phyloP scores from a whole-genome alignment of 148 eudicot species.

The Nepenthes gracilis region DNA sequence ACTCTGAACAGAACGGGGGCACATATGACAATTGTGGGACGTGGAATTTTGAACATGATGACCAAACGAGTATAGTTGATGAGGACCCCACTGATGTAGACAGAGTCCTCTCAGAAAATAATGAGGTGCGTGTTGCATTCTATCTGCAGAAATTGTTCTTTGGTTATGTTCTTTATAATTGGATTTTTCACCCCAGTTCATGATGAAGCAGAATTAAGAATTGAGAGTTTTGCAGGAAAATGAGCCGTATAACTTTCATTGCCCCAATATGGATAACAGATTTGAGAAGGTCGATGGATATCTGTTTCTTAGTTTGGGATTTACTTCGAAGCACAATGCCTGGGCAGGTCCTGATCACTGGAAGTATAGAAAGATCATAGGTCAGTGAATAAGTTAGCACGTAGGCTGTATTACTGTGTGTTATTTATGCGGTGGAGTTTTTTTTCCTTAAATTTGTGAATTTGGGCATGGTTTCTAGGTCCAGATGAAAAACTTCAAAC shows the following conservation, averaged over 20 bases:
- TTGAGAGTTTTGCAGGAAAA: conserved; percentile 32
- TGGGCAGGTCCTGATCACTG: conserved; percentile 99
- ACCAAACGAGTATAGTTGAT: conserved; percentile 3
- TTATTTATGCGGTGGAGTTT: not conserved
- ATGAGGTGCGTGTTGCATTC: conserved; percentile 3
- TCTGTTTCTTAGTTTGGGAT: conserved; percentile 57
- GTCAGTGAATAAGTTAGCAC: conserved; percentile 17
- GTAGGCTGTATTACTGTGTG: not conserved
- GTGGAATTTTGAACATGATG: conserved; percentile 5
- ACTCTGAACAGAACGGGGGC: conserved; percentile 1
- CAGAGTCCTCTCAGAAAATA: not conserved
- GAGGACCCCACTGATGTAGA: conserved; percentile 7
- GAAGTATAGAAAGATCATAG: conserved; percentile 73
- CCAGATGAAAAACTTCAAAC: conserved; percentile 19
- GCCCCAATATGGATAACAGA: conserved; percentile 35
- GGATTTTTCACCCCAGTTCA: not conserved
- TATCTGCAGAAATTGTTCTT: not conserved
- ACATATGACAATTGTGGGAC: conserved; percentile 5
- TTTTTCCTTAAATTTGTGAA: conserved; percentile 6
- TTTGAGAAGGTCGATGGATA: conserved; percentile 44
- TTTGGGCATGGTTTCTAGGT: conserved; percentile 2
- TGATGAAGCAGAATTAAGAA: not conserved
- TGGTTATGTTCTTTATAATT: not conserved
- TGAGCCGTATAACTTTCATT: conserved; percentile 25
- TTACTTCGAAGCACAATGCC: conserved; percentile 60